Percentiles rank a stretch among this genome's conserved stretches.
Conservation (phyloP, 2,329 filamentous ascomycete genomes). For the Whalleya microplaca region DNA sequence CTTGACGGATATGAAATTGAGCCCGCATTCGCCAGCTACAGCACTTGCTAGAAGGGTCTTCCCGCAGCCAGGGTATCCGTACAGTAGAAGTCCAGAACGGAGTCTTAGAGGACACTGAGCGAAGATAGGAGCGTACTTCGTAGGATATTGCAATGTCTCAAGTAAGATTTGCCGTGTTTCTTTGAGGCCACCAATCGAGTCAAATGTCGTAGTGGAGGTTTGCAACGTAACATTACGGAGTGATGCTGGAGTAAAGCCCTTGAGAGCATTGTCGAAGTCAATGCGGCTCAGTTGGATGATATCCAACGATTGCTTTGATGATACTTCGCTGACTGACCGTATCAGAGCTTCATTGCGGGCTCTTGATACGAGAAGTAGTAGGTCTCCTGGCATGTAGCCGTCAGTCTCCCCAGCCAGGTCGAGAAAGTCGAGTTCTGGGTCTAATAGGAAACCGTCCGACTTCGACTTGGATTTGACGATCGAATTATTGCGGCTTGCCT, state of each 20-base stretch:
- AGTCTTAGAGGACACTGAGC: constrained; percentile 93
- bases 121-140: constrained; percentile 97
- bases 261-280: constrained; percentile 84
- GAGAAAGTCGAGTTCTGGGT: constrained; percentile 81
- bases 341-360: constrained; percentile 93
- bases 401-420: constrained; percentile 94
- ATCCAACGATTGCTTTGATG: constrained; percentile 50
- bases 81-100: constrained; percentile 88
- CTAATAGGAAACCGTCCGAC: constrained; percentile 70
- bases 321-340: constrained; percentile 67
- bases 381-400: constrained; percentile 96
- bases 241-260: constrained; percentile 93
- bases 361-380: constrained; percentile 81
- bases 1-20: constrained; percentile 99
- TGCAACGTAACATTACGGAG: constrained; percentile 93
- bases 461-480: constrained; percentile 34
- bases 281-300: constrained; percentile 67
- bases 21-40: constrained; percentile 94
- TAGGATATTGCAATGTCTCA: constrained; percentile 95
- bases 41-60: constrained; percentile 95
- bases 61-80: constrained; percentile 94
- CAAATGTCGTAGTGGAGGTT: constrained; percentile 89
- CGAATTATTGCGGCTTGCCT: constrained; percentile 49
- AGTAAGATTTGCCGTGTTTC: constrained; percentile 89
- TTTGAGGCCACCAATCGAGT: constrained; percentile 85